Evolutionary conservation across 106 monocot genomes (phyloP), one percentile per base, ranked within the genome.

Genomic region (Acorus calamus): DNA sequence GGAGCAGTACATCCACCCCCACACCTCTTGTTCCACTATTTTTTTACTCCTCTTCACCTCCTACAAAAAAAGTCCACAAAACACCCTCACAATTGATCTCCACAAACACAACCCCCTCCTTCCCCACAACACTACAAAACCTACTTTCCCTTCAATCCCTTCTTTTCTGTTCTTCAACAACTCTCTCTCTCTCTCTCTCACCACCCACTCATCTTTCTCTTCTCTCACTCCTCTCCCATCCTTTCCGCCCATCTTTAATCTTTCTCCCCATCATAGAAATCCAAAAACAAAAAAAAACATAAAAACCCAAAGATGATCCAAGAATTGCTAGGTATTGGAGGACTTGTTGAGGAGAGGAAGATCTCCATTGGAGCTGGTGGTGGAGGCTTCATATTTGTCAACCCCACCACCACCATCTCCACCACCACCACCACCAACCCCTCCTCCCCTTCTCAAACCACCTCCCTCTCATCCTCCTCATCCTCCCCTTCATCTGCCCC

Each of bases 241-340:
- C 46, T 49, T 62, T 62, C 47, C n/a, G n/a, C n/a, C 28, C 28
- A 28, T 62, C 7, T 49, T 62, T 4, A 2, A 3, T 62, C 11
- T 47, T 59, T 44, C 14, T 11, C n/a, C 14, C 8, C 3, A 28
- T 6, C 53, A 45, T 7, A 28, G 41, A 2, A 28, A 28, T 28
- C 28, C 28, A 28, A 28, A 28, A 0, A 28, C 28, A 28, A 28
- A 28, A 28, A 28, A 28, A 28, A 28, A 0, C 28, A 28, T 28
- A 28, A 28, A 28, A 28, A 28, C 28, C 28, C 3, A 3, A 57
- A 44, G 4, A 75, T 75, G 75, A 75, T 75, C 42, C 75, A 75
- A 64, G 75, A 63, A 41, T 44, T 69, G 28, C 8, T 75, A 4
- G 62, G 62, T n/a, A 28, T 28, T 28, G 28, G 28, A 28, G 74